Base-by-base conservation (phyloP, 176 grass and related monocot genomes). In the Tillandsia fasciculata region DNA sequence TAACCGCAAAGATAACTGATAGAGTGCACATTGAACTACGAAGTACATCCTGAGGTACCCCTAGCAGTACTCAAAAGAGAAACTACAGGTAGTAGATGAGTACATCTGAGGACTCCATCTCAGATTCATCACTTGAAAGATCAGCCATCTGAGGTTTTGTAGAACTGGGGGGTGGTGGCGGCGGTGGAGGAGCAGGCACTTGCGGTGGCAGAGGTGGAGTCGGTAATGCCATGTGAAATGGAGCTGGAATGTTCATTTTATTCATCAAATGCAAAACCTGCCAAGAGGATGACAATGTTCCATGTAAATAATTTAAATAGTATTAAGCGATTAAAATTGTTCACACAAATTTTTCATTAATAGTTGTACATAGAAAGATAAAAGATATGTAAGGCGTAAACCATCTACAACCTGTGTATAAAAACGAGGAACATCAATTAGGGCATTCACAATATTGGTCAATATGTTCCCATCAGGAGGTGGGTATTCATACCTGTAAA, bases 181-280 rank as follows among this genome's bases (percentile, higher is more conserved):
- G 83, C 8, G 65, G 75, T 58, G 79, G 54, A 67, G 83, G 81
- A 65, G 81, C 83, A 63, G 76, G 76, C 33, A 82, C 75, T 78
- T 82, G 82, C 28, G 80, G 82, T 11, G 86, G 86, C 50, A 96
- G 69, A 3, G 92, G 92, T 74, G 92, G 92, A 48, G 86, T 96
- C 52, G 88, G 92, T 71, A 96, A 81, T 72, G 86, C 88, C 86
- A 89, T 91, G n/a, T 89, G 74, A 90, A 97, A 97, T 74, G 94
- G 93, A 64, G 93, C 89, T 66, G 93, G 89, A 77, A 97, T 79
- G 54, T 92, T 90, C 93, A 97, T 90, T 67, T 97, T 97, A 72
- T 97, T 97, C 93, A 97, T 97, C 75, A 97, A 90, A 83, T 92
- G 93, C 65, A 97, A 79, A 14, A 97, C 92, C 92, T 91, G 79